Evolutionary conservation across 1,139 yeast species (phyloP), one percentile per base, ranked within the genome.

Genomic region (Saccharomyces hybrid): DNA sequence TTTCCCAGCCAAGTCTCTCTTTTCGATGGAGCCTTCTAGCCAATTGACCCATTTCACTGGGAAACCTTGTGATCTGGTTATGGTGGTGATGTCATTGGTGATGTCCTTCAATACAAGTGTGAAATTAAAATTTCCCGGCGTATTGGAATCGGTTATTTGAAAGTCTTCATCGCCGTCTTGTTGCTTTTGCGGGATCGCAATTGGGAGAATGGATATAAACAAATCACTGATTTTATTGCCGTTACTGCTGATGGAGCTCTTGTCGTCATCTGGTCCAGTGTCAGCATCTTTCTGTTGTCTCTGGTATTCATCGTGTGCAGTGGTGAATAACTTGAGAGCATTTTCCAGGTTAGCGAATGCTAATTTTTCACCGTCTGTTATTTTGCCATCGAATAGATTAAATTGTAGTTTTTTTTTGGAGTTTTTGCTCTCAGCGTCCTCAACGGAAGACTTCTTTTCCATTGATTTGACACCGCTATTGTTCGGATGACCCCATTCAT

Each of bases 1-100:
- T 23, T 52, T 27, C 47, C 34, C 53, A 52, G 46, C 53, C 54
- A 19, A 51, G 53, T 47, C 59, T 61, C 28, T 50, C 51, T 23
- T 57, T 50, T 32, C 19, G 16, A 49, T 46, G 8, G 55, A 61
- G 56, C 74, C 85, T 63, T 84, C 86, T 27, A 89, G 75, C 97
- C 97, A 90, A 34, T 80, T 75, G 3, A 90, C 85, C 99, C 99
- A 93, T 66, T 82, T 83, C 47, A 81, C 68, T 9, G 99, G 99
- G 75, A 89, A 86, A 11, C 96, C 83, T 70, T 93, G 99, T 0
- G 98, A 87, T 61, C 86, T 83, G 52, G 89, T 82, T 47, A 82
- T 78, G 53, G 88, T 79, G 25, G 86, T 78, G 60, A 93, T 82
- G 59, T 83, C 80, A 70, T 93, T 93, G 50, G 86, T 82, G 48